Evolutionary conservation across 345 rosid genomes (phyloP).

Genomic region (Limnanthes douglasii): DNA sequence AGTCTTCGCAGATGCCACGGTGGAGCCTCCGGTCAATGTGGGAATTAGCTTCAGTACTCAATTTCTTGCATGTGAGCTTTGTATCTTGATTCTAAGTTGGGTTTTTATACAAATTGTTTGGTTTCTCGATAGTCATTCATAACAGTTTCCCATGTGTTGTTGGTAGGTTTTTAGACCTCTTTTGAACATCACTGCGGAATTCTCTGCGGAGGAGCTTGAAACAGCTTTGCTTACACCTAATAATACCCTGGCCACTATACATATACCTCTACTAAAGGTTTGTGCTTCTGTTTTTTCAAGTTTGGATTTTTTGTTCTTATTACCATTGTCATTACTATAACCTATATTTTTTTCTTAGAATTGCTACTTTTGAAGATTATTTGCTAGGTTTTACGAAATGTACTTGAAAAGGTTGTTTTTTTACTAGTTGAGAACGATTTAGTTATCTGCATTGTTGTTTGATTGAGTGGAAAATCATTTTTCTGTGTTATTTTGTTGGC

Average conservation of each 20-base stretch:
- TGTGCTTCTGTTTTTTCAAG: slow-evolving; percentile 14
- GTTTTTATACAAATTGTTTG: background rate
- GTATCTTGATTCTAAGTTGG: slow-evolving; percentile 6
- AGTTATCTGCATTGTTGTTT: too few species aligned
- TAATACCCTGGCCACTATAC: slow-evolving; percentile 83
- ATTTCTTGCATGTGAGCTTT: slow-evolving; percentile 87
- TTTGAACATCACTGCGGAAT: slow-evolving; percentile 71
- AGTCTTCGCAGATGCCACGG: slow-evolving; percentile 71
- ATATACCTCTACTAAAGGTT: slow-evolving; percentile 95
- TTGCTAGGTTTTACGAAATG: too few species aligned
- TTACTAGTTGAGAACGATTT: too few species aligned
- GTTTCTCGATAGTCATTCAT: slow-evolving; percentile 7
- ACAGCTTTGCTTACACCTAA: slow-evolving; percentile 82
- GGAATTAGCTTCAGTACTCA: slow-evolving; percentile 91
- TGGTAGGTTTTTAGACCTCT: slow-evolving; percentile 76
- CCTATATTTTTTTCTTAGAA: background rate
- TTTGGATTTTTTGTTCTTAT: background rate
- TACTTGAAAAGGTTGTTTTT: too few species aligned
- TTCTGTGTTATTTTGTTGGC: too few species aligned
- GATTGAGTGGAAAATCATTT: too few species aligned
- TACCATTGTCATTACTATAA: background rate
- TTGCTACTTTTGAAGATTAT: too few species aligned
- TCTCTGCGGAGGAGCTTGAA: slow-evolving; percentile 94
- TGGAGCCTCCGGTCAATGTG: slow-evolving; percentile 98
- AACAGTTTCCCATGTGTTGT: slow-evolving; percentile 1